Base-by-base conservation (phyloP, 2,329 filamentous ascomycete species). In the Aureobasidium sp. region DNA sequence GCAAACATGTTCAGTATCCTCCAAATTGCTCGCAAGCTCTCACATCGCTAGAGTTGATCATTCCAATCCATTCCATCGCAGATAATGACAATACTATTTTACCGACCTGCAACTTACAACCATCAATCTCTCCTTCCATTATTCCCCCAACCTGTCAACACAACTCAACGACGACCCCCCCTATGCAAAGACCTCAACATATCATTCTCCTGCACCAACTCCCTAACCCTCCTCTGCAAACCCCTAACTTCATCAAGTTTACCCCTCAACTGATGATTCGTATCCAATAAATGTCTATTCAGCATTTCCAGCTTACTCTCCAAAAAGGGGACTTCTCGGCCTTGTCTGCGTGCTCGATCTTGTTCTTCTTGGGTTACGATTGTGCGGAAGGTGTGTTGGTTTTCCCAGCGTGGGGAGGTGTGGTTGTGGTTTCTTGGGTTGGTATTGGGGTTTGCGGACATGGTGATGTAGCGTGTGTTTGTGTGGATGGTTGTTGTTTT, bases 81-180 rank as follows among this genome's bases (percentile, higher is more conserved):
- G n/a, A n/a, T n/a, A n/a, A n/a, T n/a, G n/a, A n/a, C n/a, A n/a
- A n/a, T n/a, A n/a, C n/a, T n/a, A n/a, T n/a, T n/a, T n/a, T n/a
- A n/a, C n/a, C n/a, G n/a, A n/a, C n/a, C n/a, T n/a, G n/a, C n/a
- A n/a, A n/a, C n/a, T n/a, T n/a, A n/a, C n/a, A n/a, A n/a, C n/a
- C n/a, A n/a, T n/a, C n/a, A n/a, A n/a, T n/a, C n/a, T n/a, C n/a
- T n/a, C n/a, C n/a, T n/a, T n/a, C n/a, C n/a, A n/a, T n/a, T n/a
- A n/a, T n/a, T n/a, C 55, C 42, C 55, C 47, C 42, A 59, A 36
- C 55, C 45, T 50, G 6, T 61, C 45, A 27, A 50, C 45, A 43
- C 29, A 20, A 29, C 25, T n/a, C 45, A 48, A 29, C 31, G n/a
- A n/a, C n/a, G n/a, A n/a, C 38, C 23, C 16, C 13, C 33, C n/a